Base-by-base conservation (phyloP, 2,329 filamentous ascomycete genomes). In the Karstenula rhodostoma region DNA sequence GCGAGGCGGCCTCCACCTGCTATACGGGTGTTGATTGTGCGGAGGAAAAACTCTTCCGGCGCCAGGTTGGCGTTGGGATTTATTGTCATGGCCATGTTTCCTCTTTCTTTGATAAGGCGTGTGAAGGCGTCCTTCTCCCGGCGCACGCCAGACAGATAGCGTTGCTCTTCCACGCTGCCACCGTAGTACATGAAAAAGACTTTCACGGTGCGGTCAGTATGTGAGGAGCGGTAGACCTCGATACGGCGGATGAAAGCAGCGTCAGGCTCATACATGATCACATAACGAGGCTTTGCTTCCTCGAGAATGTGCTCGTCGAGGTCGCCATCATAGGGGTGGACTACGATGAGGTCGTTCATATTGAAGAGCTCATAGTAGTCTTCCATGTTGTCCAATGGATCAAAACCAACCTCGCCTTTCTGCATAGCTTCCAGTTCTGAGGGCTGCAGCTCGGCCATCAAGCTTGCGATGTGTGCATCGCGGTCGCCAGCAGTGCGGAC, bases 211-310 rank as follows among this genome's bases (percentile, higher is more conserved):
- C 93, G 85, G 75, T 94, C 92, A 59, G 89, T 91, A 79, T 99
- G 95, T 10, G 94, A 97, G 55, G 93, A 97, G 42, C 95, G 89
- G 79, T 98, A 99, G 1, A 98, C 94, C 76, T 99, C 95, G 22
- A 99, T 90, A 40, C 94, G 86, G 15, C 95, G 89, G 71, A 98
- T 97, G 77, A 99, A 99, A 3, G 94, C 89, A 3, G 94, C 89
- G 67, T 98, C 93, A 0, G 95, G 94, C 75, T 98, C 95, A 78
- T 97, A 99, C 95, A 99, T 98, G 80, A 99, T 91, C 60, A 99
- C 93, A 77, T 97, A 97, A 61, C 92, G 89, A 35, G 95, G 95
- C 72, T 92, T 93, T 59, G 95, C 85, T 78, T 99, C 95, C 76
- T 99, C 94, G 1, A 99, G 85, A n/a, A 98, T 86, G 75, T 96